Evolutionary conservation across 2,329 filamentous ascomycete genomes (phyloP), one percentile per base, ranked within the genome.

Genomic region (Scedosporium aurantiacum): DNA sequence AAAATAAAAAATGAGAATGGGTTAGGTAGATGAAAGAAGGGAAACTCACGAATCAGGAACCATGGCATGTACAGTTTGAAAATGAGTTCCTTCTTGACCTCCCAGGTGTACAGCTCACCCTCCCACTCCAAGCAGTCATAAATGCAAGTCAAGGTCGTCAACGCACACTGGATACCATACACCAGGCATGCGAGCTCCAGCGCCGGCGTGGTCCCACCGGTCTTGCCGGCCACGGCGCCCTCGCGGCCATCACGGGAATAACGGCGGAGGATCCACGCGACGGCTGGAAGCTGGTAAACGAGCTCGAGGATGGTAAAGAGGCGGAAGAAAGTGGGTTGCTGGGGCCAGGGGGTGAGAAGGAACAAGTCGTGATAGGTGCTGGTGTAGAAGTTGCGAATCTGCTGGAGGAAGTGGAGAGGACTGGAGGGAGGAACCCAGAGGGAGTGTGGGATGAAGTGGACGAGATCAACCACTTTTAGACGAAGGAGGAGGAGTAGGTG

Each of bases 11-110:
- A n/a, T n/a, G n/a, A n/a, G n/a, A n/a, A n/a, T n/a, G n/a, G n/a
- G 45, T 10, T 23, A 50, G 18, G 45, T 12, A 12, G 45, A 67
- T 62, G 14, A 4, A 61, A 23, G 18, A 7, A 50, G n/a, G n/a
- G 40, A 7, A 0, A 76, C 82, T 78, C 65, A 85, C 82, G 80
- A 58, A 84, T 70, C 1, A 78, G 68, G 10, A 78, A 69, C 71
- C 79, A 85, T 0, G 81, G 78, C 2, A 78, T 73, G 67, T 83
- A 82, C 0, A 81, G 71, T 16, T 78, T 76, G 61, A 74, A 77
- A 4, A 82, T 65, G 55, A 84, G 70, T 28, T 72, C 72, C 27
- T 68, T 65, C 73, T 81, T 82, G 66, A 79, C 70, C 59, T 74
- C 71, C 0, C 68, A 66, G 10, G 72, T 73, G 63, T 82, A 76